Percentiles rank a stretch among this genome's conserved stretches.
Conservation (phyloP, 2,329 filamentous ascomycete genomes). For the Diaporthe sp. region DNA sequence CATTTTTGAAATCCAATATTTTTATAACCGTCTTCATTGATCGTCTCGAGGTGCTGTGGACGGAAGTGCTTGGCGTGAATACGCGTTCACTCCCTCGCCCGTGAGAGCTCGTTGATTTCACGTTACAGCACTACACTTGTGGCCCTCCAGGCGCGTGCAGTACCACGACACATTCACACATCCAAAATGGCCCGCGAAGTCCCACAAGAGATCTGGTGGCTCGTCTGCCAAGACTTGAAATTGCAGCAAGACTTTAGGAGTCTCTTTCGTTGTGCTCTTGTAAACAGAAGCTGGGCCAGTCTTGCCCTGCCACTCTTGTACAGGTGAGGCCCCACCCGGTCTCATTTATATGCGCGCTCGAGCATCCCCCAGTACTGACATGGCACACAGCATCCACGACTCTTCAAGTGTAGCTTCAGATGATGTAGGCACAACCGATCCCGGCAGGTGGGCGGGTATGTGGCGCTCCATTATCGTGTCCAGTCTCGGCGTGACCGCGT, state of each 20-base stretch:
- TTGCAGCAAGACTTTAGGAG: constrained; percentile 69
- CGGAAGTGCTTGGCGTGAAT: neutral
- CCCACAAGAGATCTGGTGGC: constrained; percentile 71
- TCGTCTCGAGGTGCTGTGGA: neutral
- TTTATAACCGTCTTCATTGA: neutral
- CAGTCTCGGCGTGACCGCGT: constrained; percentile 71
- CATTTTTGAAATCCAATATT: neutral
- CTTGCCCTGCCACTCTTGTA: constrained; percentile 74
- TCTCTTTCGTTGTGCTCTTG: constrained; percentile 70
- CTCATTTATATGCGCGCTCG: neutral
- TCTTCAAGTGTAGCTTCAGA: constrained; percentile 58
- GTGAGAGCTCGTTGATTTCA: neutral
- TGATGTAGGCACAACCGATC: constrained; percentile 54
- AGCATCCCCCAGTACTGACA: constrained; percentile 19
- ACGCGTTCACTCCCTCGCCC: neutral
- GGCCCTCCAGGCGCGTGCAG: neutral
- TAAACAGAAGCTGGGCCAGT: constrained; percentile 68
- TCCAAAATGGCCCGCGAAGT: constrained; percentile 47
- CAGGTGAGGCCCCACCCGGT: constrained; percentile 58
- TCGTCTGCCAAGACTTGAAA: constrained; percentile 72
- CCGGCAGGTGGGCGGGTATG: constrained; percentile 69
- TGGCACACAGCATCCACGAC: constrained; percentile 58
- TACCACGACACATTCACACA: neutral
- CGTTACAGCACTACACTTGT: neutral
- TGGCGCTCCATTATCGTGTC: constrained; percentile 80